These are phyloP conservation scores for Tubosaeta brunneosetosa DNA, from an alignment of 768 basidiomycete genomes.

Conservation along the genomic window DNA sequence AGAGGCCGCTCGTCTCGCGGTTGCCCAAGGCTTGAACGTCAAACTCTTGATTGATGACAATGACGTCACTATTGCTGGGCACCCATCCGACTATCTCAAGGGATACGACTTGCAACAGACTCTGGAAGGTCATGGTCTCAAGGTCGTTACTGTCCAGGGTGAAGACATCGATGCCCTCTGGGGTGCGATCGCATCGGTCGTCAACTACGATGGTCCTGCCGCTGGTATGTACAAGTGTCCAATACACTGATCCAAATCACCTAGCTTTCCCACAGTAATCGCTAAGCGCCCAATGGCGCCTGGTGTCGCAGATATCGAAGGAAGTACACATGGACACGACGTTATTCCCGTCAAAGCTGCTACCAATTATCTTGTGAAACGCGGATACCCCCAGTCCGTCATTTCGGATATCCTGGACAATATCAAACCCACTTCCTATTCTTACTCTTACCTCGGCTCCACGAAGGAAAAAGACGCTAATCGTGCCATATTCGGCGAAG, in stretches of 20 bases:
- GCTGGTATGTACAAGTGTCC: slow-evolving; percentile 45
- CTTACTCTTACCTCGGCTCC: slow-evolving; percentile 65
- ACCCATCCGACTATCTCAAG: slow-evolving; percentile 81
- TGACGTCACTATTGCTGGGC: slow-evolving; percentile 89
- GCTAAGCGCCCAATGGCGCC: slow-evolving; percentile 67
- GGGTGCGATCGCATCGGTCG: slow-evolving; percentile 52
- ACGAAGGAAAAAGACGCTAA: slow-evolving; percentile 75
- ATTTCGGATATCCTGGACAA: slow-evolving; percentile 51
- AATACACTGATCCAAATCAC: neutral
- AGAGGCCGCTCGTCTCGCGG: slow-evolving; percentile 83
- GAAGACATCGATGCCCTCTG: slow-evolving; percentile 80
- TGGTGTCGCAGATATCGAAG: slow-evolving; percentile 71
- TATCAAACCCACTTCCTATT: slow-evolving; percentile 55
- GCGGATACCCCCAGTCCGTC: slow-evolving; percentile 50
- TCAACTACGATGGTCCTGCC: slow-evolving; percentile 68
- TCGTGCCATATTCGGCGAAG: slow-evolving; percentile 81
- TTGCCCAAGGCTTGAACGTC: slow-evolving; percentile 77
- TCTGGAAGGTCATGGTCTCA: slow-evolving; percentile 76
- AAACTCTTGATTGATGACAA: slow-evolving; percentile 89
- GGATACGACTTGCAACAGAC: slow-evolving; percentile 72
- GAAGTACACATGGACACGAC: slow-evolving; percentile 77
- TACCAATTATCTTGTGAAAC: slow-evolving; percentile 62
- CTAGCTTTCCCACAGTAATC: slow-evolving; percentile 45
- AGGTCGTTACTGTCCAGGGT: slow-evolving; percentile 67
- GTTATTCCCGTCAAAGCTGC: slow-evolving; percentile 81